These are phyloP conservation scores for Paramecium primaurelia DNA, from an alignment of 73 alveolate genomes.

Conservation along the genomic window DNA sequence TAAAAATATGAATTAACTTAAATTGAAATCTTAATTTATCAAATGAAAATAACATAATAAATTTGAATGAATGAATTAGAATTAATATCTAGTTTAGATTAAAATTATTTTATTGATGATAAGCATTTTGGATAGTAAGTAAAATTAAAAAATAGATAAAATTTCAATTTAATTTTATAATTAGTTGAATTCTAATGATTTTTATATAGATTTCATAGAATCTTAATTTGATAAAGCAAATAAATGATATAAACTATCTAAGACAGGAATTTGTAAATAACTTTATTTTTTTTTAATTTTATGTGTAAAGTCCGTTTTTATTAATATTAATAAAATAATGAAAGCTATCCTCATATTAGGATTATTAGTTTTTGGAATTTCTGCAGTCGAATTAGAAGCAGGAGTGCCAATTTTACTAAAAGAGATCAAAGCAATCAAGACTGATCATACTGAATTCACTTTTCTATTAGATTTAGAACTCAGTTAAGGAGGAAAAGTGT, in stretches of 20 bases:
- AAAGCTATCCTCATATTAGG: not conserved
- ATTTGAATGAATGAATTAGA: not conserved
- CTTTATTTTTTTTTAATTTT: not conserved
- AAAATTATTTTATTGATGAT: too few relatives aligned
- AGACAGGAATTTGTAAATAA: not conserved
- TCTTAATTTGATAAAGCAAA: too few relatives aligned
- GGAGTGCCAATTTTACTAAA: conserved; percentile 31
- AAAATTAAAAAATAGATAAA: too few relatives aligned
- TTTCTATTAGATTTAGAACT: conserved; percentile 28
- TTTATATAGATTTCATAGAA: not conserved
- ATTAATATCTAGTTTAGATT: not conserved
- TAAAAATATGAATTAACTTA: not conserved
- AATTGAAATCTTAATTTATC: not conserved
- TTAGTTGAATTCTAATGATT: too few relatives aligned
- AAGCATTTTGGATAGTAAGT: too few relatives aligned
- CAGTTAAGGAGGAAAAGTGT: not conserved
- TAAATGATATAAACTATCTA: too few relatives aligned
- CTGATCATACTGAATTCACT: conserved; percentile 15
- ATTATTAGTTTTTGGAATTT: not conserved
- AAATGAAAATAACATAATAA: not conserved
- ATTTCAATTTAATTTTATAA: too few relatives aligned
- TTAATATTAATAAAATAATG: not conserved
- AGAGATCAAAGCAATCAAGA: conserved; percentile 14
- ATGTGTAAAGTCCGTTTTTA: not conserved
- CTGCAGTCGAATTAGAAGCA: not conserved